Evolutionary conservation across 805 yeast genomes (phyloP).

Genomic region (Hanseniaspora guilliermondii): DNA sequence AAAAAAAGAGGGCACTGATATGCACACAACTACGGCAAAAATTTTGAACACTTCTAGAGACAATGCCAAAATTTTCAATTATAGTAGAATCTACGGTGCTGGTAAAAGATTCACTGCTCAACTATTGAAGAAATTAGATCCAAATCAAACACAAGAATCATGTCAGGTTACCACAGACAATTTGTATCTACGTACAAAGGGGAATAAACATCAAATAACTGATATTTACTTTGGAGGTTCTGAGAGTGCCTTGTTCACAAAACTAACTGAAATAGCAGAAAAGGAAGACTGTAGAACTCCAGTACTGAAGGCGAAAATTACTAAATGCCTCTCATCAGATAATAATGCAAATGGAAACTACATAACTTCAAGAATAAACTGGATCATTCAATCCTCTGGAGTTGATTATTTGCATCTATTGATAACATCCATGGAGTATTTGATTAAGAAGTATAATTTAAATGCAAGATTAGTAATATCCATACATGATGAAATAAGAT

Average conservation of each 20-base stretch:
- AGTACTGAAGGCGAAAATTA: conserved; percentile 82
- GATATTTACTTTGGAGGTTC: conserved; percentile 74
- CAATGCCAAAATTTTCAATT: conserved; percentile 90
- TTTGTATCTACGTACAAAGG: conserved; percentile 76
- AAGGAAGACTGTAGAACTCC: conserved; percentile 77
- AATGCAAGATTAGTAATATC: conserved; percentile 72
- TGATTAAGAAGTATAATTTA: conserved; percentile 48
- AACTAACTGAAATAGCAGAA: conserved; percentile 75
- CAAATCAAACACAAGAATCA: conserved; percentile 49
- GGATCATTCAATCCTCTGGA: conserved; percentile 98
- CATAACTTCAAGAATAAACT: conserved; percentile 82
- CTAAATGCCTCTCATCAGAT: conserved; percentile 59
- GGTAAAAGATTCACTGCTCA: conserved; percentile 83
- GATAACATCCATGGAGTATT: conserved; percentile 75
- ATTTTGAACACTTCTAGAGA: conserved; percentile 80
- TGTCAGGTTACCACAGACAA: conserved; percentile 53
- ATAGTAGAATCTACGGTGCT: conserved; percentile 96
- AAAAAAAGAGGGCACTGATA: conserved; percentile 79
- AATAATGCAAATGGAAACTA: conserved; percentile 49
- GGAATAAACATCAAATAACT: conserved; percentile 28
- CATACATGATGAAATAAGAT: conserved; percentile 91
- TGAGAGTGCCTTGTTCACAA: conserved; percentile 83
- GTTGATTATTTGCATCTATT: conserved; percentile 87
- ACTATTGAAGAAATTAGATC: conserved; percentile 73
- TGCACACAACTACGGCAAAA: conserved; percentile 86